phyloP scores from a whole-genome alignment of 2,329 filamentous ascomycete species.

The Trichoderma sp. region DNA sequence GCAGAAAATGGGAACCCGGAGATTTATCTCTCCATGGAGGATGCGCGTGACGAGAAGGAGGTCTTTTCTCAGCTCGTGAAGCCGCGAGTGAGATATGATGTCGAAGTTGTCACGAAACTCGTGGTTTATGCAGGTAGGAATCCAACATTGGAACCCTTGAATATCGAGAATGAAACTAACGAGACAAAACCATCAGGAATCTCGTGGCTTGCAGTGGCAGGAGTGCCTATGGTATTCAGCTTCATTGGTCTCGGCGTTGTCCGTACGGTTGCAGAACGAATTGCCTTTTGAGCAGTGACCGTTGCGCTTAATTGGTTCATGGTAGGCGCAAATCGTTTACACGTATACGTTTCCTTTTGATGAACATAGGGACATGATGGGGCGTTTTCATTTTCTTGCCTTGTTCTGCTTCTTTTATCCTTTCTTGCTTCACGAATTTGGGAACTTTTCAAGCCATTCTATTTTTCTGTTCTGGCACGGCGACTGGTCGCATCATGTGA shows the following conservation, averaged over 20 bases:
- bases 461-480: background rate
- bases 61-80: slow-evolving; percentile 83
- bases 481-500: background rate
- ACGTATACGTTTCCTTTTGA: background rate
- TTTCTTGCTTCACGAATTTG: background rate
- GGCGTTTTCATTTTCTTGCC: background rate
- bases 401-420: background rate
- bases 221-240: slow-evolving; percentile 73
- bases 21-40: slow-evolving; percentile 37
- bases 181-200: slow-evolving; percentile 59
- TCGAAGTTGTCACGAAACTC: slow-evolving; percentile 97
- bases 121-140: slow-evolving; percentile 86
- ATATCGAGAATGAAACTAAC: slow-evolving; percentile 22
- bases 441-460: background rate
- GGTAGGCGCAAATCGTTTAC: background rate
- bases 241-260: slow-evolving; percentile 53
- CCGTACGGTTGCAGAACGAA: slow-evolving; percentile 31
- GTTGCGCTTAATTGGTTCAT: background rate
- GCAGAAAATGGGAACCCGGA: slow-evolving; percentile 40
- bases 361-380: background rate
- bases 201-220: slow-evolving; percentile 75
- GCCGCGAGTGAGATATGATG: slow-evolving; percentile 91
- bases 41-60: slow-evolving; percentile 67
- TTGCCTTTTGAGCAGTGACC: background rate
- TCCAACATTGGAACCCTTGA: background rate